These are phyloP conservation scores for Plectranthus barbatus DNA, from an alignment of 257 asterid species.

Conservation along the genomic window DNA sequence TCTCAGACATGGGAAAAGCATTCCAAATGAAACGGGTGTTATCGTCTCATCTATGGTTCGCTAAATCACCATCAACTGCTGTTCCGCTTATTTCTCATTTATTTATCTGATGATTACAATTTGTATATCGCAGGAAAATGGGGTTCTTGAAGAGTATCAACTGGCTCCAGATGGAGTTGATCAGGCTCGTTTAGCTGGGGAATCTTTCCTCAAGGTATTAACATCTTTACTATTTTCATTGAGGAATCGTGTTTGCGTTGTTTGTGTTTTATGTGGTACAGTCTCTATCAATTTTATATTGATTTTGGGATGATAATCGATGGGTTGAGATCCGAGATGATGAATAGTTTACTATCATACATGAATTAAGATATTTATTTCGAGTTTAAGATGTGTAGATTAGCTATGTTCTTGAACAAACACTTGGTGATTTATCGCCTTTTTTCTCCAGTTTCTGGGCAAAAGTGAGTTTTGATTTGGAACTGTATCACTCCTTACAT, in stretches of 20 bases:
- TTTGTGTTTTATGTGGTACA: not conserved
- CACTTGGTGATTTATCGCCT: too few relatives aligned
- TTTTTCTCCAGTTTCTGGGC: not conserved
- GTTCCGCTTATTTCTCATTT: not conserved
- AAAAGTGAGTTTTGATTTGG: not conserved
- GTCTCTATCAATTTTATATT: not conserved
- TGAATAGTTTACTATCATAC: not conserved
- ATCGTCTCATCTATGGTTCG: conserved; percentile 77
- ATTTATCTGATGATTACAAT: not conserved
- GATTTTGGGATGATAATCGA: not conserved
- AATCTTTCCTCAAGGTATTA: conserved; percentile 60
- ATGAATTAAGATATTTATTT: too few relatives aligned
- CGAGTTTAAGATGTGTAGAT: too few relatives aligned
- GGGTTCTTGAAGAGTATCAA: conserved; percentile 63
- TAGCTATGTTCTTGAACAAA: too few relatives aligned
- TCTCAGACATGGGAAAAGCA: conserved; percentile 88
- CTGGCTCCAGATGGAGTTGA: conserved; percentile 74
- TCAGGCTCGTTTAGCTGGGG: conserved; percentile 80
- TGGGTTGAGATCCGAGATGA: not conserved
- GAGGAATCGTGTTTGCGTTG: not conserved
- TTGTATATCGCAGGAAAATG: conserved; percentile 54
- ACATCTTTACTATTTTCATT: not conserved
- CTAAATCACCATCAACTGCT: not conserved
- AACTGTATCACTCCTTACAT: not conserved
- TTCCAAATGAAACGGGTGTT: conserved; percentile 73